Conservation (phyloP, 2,329 filamentous ascomycete species). For the Passalora sequoiae region DNA sequence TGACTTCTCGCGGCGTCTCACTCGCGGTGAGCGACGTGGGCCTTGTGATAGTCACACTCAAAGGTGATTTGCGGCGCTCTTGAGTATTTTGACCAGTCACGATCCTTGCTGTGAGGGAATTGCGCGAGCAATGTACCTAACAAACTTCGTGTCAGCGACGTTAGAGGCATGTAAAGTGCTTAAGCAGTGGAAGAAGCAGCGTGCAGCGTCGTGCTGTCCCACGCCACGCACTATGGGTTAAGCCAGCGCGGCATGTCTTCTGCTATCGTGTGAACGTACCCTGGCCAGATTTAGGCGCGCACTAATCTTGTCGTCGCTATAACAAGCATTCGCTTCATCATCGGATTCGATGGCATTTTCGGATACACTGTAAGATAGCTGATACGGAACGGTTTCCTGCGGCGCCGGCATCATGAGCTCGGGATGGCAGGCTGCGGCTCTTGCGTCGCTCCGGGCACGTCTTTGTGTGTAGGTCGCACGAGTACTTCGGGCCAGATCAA, state of each 20-base stretch:
- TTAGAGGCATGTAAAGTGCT: no score
- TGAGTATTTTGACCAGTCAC: neutral
- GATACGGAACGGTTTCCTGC: no score
- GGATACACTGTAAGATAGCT: neutral
- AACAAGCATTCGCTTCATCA: conserved; percentile 1
- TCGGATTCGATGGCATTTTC: conserved; percentile 11
- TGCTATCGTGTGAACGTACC: no score
- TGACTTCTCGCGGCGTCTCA: conserved; percentile 12
- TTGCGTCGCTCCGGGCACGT: no score
- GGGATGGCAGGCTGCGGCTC: no score
- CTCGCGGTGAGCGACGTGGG: no score
- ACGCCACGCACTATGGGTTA: no score
- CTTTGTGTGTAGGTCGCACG: conserved; percentile 7
- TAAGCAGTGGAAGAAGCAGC: no score
- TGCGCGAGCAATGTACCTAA: neutral
- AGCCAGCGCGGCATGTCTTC: no score
- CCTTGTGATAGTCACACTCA: neutral
- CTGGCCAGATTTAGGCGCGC: conserved; percentile 2
- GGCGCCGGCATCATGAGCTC: conserved; percentile 10
- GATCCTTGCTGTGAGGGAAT: neutral
- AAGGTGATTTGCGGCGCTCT: neutral
- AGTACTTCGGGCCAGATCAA: neutral
- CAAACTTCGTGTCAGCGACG: no score
- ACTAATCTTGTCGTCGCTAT: neutral
- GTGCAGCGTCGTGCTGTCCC: no score